These are phyloP conservation scores for Apophysomyces trapeziformis DNA, from an alignment of 371 early-diverging fungal species.

Conservation along the genomic window DNA sequence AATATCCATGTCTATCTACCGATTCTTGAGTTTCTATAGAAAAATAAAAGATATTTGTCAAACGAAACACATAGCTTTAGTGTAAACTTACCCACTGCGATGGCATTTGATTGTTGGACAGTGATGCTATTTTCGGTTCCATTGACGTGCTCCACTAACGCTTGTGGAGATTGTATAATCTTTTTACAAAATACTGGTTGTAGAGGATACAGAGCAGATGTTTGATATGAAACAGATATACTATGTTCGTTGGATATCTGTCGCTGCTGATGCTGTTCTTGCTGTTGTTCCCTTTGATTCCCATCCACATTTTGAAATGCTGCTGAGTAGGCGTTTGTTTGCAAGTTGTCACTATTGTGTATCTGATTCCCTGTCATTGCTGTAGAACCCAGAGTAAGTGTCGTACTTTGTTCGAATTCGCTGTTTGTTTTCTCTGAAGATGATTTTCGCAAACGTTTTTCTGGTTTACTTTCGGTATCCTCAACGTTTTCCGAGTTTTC, in stretches of 20 bases:
- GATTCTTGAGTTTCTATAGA: not conserved
- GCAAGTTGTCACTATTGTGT: not conserved
- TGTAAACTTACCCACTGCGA: constrained; percentile 5
- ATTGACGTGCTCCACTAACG: not conserved
- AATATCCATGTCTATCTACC: not conserved
- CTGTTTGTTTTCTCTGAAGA: not conserved
- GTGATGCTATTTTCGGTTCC: not conserved
- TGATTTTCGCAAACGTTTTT: not conserved
- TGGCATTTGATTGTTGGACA: constrained; percentile 4
- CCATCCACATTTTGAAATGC: not conserved
- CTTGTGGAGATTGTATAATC: constrained; percentile 1
- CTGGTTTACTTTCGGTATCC: not conserved
- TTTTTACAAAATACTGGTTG: constrained; percentile 3
- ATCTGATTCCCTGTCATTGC: not conserved
- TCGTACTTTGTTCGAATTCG: not conserved
- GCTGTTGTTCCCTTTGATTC: not conserved
- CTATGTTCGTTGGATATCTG: not conserved
- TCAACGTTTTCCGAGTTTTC: constrained; percentile 3
- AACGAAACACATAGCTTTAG: not conserved
- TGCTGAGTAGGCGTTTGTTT: not conserved
- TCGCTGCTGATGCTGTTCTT: not conserved
- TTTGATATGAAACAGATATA: not conserved
- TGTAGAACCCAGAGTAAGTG: not conserved
- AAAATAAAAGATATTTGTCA: not conserved
- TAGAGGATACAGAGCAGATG: not conserved